A percentile compares a stretch with the other conserved stretches of the same genome.
These are phyloP conservation scores for Chenopodium quinoa DNA, from an alignment of 148 eudicot genomes.

Conservation along the genomic window DNA sequence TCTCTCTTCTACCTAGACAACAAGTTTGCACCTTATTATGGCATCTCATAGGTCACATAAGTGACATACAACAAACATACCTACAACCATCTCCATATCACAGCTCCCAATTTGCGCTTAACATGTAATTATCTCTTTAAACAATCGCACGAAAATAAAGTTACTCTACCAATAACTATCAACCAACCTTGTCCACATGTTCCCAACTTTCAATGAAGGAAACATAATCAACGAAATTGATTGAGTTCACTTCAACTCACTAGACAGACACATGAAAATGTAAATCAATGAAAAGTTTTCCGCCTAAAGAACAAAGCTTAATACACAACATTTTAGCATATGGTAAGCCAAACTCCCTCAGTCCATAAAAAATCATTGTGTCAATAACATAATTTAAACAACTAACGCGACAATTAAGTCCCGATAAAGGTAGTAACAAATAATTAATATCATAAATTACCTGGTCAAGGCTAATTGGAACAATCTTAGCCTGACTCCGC, in stretches of 20 bases:
- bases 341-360: not conserved
- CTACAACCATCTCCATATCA: not conserved
- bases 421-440: not conserved
- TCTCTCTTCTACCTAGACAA: not conserved
- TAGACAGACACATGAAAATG: not conserved
- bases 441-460: conserved; percentile 31
- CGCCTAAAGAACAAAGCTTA: not conserved
- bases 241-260: not conserved
- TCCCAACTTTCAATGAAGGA: not conserved
- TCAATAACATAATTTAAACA: not conserved
- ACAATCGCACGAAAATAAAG: not conserved
- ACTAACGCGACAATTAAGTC: not conserved
- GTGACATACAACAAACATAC: not conserved
- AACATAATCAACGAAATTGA: not conserved
- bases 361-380: no score
- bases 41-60: not conserved
- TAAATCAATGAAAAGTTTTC: not conserved
- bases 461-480: conserved; percentile 93
- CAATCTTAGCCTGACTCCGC: conserved; percentile 71
- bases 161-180: not conserved
- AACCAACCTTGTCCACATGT: not conserved
- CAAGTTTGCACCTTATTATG: not conserved
- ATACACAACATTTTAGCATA: not conserved
- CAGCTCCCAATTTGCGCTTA: not conserved
- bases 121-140: not conserved